Conservation (phyloP, 2,329 filamentous ascomycete genomes). For the Pseudogymnoascus sp. region DNA sequence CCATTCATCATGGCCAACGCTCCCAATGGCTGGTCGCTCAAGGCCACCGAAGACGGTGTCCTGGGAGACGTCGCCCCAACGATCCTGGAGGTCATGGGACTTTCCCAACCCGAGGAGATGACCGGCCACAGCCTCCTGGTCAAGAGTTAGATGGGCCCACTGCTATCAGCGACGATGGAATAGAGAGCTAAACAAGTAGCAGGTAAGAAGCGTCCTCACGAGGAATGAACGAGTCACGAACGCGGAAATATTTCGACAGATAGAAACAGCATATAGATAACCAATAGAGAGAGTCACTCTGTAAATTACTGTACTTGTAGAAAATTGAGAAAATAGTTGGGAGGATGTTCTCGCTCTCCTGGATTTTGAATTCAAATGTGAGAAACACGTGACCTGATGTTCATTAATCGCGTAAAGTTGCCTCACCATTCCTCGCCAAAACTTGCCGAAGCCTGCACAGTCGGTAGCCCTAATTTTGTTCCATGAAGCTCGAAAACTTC, state of each 20-base stretch:
- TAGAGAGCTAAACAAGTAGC: slow-evolving; percentile 13
- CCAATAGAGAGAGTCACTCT: neutral
- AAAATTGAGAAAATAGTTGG: neutral
- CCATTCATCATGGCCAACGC: slow-evolving; percentile 98
- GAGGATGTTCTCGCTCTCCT: neutral
- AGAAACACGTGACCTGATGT: neutral
- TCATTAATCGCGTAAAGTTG: neutral
- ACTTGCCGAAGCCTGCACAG: neutral
- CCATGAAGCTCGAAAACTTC: slow-evolving; percentile 12
- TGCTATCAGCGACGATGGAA: neutral
- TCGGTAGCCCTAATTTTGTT: slow-evolving; percentile 13
- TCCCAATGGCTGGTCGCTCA: slow-evolving; percentile 79
- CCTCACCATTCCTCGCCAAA: neutral
- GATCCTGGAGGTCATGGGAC: slow-evolving; percentile 80
- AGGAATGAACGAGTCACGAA: slow-evolving; percentile 20
- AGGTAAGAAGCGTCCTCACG: slow-evolving; percentile 29
- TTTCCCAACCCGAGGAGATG: slow-evolving; percentile 89
- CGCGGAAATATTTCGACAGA: neutral
- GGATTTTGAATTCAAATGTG: neutral
- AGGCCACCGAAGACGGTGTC: slow-evolving; percentile 73
- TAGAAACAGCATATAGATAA: neutral
- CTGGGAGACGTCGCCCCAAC: slow-evolving; percentile 97
- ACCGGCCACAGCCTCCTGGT: slow-evolving; percentile 76
- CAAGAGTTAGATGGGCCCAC: slow-evolving; percentile 45
- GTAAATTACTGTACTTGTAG: slow-evolving; percentile 1